Percentiles rank a stretch among this genome's conserved stretches.
These are phyloP conservation scores for Malbranchea zuffiana DNA, from an alignment of 2,329 filamentous ascomycete species.

Conservation along the genomic window DNA sequence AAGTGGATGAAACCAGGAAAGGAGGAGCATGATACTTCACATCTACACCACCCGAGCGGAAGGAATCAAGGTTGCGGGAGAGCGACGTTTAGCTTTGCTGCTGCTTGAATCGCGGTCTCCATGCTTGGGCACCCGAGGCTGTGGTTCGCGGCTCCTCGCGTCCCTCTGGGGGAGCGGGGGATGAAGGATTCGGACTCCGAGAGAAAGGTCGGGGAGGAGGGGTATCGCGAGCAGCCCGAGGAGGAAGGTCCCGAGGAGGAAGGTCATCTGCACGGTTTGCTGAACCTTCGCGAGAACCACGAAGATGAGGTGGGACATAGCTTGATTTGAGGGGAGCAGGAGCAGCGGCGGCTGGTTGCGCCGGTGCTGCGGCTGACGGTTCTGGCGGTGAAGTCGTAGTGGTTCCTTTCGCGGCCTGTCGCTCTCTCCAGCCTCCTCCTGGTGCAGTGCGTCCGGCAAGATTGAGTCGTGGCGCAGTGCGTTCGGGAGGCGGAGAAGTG, in stretches of 20 bases:
- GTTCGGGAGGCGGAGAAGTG: constrained; percentile 43
- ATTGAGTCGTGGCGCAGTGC: constrained; percentile 44
- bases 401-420: constrained; percentile 42
- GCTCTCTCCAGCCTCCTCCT: constrained; percentile 47
- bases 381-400: constrained; percentile 15
- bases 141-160: constrained; percentile 7
- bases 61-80: too few relatives aligned
- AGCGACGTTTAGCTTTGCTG: too few relatives aligned
- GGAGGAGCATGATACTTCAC: too few relatives aligned
- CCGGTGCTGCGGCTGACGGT: constrained; percentile 13
- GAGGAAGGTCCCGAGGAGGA: constrained; percentile 1
- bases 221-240: constrained; percentile 7
- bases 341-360: constrained; percentile 21
- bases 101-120: constrained; percentile 13
- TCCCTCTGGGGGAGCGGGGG: constrained; percentile 11
- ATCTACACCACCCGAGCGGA: too few relatives aligned
- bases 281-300: constrained; percentile 12
- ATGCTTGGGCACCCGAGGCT: constrained; percentile 9
- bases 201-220: constrained; percentile 8
- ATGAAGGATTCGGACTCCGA: constrained; percentile 10
- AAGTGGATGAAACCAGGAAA: too few relatives aligned
- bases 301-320: constrained; percentile 14
- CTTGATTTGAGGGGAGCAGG: constrained; percentile 10
- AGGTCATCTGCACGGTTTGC: constrained; percentile 8
- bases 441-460: constrained; percentile 40